phyloP scores from a whole-genome alignment of 2,329 filamentous ascomycete genomes.

The Diplodia seriata region DNA sequence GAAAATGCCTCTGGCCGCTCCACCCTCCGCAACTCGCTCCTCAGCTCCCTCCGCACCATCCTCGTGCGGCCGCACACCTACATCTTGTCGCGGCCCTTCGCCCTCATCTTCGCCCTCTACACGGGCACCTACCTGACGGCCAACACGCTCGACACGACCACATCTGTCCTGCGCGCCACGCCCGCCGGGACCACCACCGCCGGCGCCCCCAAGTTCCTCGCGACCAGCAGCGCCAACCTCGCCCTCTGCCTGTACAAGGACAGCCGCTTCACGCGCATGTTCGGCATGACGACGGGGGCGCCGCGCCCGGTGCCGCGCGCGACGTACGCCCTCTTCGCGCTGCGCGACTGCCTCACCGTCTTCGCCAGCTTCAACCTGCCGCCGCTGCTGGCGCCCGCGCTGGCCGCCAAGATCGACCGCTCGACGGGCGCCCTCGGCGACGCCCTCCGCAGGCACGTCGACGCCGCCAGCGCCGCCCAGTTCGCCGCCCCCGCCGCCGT shows the following conservation, averaged over 20 bases:
- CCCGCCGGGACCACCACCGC: slow-evolving; percentile 71
- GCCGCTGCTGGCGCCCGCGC: slow-evolving; percentile 72
- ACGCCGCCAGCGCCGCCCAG: slow-evolving; percentile 32
- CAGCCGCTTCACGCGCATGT: slow-evolving; percentile 81
- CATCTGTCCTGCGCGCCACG: slow-evolving; percentile 64
- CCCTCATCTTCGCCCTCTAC: slow-evolving; percentile 74
- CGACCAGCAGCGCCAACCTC: slow-evolving; percentile 83
- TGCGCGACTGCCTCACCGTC: slow-evolving; percentile 86
- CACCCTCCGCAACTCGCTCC: slow-evolving; percentile 66
- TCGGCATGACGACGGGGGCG: slow-evolving; percentile 67
- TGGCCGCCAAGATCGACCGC: slow-evolving; percentile 51
- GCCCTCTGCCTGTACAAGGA: slow-evolving; percentile 89
- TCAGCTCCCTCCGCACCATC: slow-evolving; percentile 63
- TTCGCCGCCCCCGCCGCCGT: slow-evolving; percentile 54
- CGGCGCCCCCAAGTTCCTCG: slow-evolving; percentile 79
- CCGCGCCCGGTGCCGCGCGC: slow-evolving; percentile 66
- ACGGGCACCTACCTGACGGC: slow-evolving; percentile 88
- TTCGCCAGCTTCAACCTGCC: slow-evolving; percentile 93
- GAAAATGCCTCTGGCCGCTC: slow-evolving; percentile 78
- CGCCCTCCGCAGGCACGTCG: slow-evolving; percentile 58
- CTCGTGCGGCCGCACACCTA: slow-evolving; percentile 66
- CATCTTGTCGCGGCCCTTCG: slow-evolving; percentile 70
- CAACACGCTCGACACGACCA: slow-evolving; percentile 82
- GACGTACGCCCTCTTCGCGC: slow-evolving; percentile 78
- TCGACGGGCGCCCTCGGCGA: slow-evolving; percentile 41